Evolutionary conservation across 164 flowering plant genomes (phyloP), one percentile per base, ranked within the genome.

Genomic region (Nelumbo lutea): DNA sequence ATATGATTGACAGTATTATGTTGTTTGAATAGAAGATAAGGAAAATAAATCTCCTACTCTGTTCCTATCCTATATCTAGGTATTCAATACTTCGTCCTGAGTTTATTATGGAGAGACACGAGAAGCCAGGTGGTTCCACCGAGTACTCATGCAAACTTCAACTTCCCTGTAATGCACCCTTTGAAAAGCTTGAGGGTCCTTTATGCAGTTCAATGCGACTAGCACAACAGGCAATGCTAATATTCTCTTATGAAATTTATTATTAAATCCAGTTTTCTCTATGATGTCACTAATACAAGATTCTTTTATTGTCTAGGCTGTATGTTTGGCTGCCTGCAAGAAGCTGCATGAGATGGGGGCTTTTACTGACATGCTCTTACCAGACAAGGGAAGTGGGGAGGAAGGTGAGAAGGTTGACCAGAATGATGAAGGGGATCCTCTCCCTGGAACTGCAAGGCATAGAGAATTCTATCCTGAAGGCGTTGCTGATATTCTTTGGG

Each of bases 381-480:
- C 99, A 41, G 98, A 96, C 81, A 96, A 88, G 79, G 99, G 99
- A 74, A 90, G 87, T 74, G 90, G 90, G 64, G 93, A 80, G 79
- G 91, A 87, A 55, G 82, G 76, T 66, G 93, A 91, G 68, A 86
- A 90, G 74, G 82, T 68, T 67, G 93, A 91, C 59, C 84, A 82
- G 70, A 86, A 79, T 78, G 95, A 93, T 73, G 95, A 85, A 77
- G 98, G 89, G 45, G 97, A 92, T 61, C 89, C 96, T 69, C 83
- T 93, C 61, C 93, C 98, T 67, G 99, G 99, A 76, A 96, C 98
- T 72, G 96, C 99, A 65, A 84, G 96, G 77, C 98, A 93, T 68
- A 86, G 99, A 74, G 99, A 96, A 78, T 96, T 96, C 74, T 96
- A 96, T 82, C 99, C 99, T 75, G 99, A 96, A 86, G 99, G 99